Base-by-base conservation (phyloP, 768 basidiomycete genomes). In the Termitomyces sp. region DNA sequence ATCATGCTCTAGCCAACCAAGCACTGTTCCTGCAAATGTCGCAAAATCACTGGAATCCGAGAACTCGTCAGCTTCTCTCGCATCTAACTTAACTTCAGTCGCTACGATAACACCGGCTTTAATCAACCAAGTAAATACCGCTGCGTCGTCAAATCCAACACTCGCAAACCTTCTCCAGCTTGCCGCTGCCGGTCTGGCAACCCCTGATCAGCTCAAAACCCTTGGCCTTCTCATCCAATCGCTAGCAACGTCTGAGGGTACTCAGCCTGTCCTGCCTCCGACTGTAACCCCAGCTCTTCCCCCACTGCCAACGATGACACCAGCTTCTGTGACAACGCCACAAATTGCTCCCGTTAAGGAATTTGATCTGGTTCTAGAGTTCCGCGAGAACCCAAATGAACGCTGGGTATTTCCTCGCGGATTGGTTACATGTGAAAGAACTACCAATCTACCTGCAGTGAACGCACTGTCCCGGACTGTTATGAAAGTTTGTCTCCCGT, bases 331-430 rank as follows among this genome's bases (percentile, higher is more conserved):
- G 32, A 32, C 55, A 40, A 27, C 65, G 14, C 32, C 53, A 14
- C 17, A 59, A 35, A 58, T 68, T 41, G 57, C 63, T 42, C 66
- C 80, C 17, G 66, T 77, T 34, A 85, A 80, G 64, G 80, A 82
- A n/a, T 89, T 85, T 63, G 90, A 92, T 65, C 66, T 92, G 1
- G 82, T 91, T 23, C 65, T 92, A 51, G 87, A 89, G 64, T 91
- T 89, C 61, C 72, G 77, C 49, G 90, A 91, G 63, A 71, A 73
- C 5, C 75, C 82, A 3, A 73, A 74, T 42, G 87, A 89, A 46
- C 80, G 84, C n/a, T 86, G 83, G 82, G 62, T 87, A 6, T 74
- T 92, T 53, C 89, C 90, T 51, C 81, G 87, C 32, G 83, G 81
- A 21, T 74, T 77, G 5, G 78, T 78, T 8, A 69, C 78, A 31